Evolutionary conservation across 108 stramenopile species (phyloP), one percentile per base, ranked within the genome.

Genomic region (Aureococcus anophagefferens): DNA sequence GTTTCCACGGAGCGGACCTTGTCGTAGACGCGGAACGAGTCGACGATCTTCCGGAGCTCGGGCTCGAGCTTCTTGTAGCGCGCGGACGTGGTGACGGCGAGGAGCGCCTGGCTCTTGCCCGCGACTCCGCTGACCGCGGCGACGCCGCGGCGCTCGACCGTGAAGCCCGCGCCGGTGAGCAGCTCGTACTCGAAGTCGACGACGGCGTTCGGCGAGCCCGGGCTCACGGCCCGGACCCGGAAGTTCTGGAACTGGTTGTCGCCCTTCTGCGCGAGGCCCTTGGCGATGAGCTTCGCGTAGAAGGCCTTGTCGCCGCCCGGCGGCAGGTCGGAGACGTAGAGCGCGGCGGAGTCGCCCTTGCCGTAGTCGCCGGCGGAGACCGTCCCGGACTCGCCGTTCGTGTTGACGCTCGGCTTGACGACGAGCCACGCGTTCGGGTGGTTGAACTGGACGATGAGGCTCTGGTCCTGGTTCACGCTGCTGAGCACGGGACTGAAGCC

Each of bases 311-410:
- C 77, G 45, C 84, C 80, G 5, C 74, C 72, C 32, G 75, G 25
- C 25, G 32, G 30, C 69, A 29, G 40, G 25, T 36, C 64, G 25
- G n/a, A 36, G 33, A 91, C 81, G 68, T 84, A 94, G 69, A 94
- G 82, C 35, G 93, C 91, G 15, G 95, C 95, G 29, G 93, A 93
- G 79, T 96, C 95, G n/a, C 93, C 95, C 85, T 93, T 94, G 51
- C 85, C 89, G 79, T 96, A 96, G 77, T 96, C 91, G 1, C 95
- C 95, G 46, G 91, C 92, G 44, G 93, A 91, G 62, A 96, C 82
- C 15, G 95, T 94, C 35, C 95, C 95, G 69, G 91, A 93, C 82
- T 96, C 95, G 59, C 92, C 92, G 81, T 96, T 96, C 18, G 85
- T 86, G 81, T 96, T 91, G 33, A 92, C 86, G 75, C 81, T 88